Evolutionary conservation across 257 asterid genomes (phyloP), one percentile per base, ranked within the genome.

Genomic region (Lantana camara): DNA sequence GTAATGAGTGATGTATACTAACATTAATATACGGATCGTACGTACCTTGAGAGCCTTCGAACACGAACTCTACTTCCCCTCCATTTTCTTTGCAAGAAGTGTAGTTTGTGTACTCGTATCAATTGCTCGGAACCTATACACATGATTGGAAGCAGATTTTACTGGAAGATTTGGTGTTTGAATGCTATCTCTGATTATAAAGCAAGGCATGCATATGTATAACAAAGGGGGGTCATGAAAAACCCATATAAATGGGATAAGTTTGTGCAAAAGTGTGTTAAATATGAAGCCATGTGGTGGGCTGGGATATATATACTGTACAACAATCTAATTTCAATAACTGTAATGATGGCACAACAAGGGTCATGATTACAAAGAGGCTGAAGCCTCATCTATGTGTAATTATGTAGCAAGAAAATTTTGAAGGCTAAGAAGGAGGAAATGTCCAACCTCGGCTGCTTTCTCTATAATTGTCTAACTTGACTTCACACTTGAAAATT

Each of bases 331-430:
- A 53, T 70, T 79, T 80, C 87, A 72, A 77, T 77, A 35, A 60
- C 52, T 64, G 88, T 55, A 75, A 85, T 85, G 90, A 85, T 85
- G 85, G 46, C 64, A 67, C 51, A 51, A 59, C 68, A 71, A 63
- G 49, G 21, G 74, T 76, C 77, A 80, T 85, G 64, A 79, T 83
- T 74, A 66, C 85, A 8, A 32, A 65, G 63, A 59, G 80, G 80
- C 73, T 77, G 84, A 70, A 77, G 67, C 73, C 73, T 77, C 73
- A 76, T 79, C 71, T 72, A 79, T 42, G 50, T 14, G 68, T 44
- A 64, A 58, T 65, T 66, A 64, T 81, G 71, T 74, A 73, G 53
- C 67, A 74, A 78, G 58, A 55, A 70, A 74, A 70, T 67, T 73
- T 67, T 66, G 9, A 77, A 74, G 79, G 70, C 73, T 71, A 58